A percentile compares a stretch with the other conserved stretches of the same genome.
Conservation (phyloP, 2,329 filamentous ascomycete genomes). For the Phaeomoniella chlamydospora region DNA sequence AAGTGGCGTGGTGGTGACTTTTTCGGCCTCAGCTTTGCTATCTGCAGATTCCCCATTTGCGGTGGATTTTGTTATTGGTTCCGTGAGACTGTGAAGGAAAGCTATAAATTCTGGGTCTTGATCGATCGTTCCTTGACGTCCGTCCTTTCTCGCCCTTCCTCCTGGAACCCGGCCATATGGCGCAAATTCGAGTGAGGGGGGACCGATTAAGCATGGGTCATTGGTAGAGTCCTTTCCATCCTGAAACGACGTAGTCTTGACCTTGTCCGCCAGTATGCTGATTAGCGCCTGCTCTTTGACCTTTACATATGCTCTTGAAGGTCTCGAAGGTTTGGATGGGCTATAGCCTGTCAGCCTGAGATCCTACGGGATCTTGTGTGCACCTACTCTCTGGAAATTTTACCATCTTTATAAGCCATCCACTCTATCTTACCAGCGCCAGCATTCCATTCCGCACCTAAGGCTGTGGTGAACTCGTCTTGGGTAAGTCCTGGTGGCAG, state of each 20-base stretch:
- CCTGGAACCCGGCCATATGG: conserved; percentile 72
- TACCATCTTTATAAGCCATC: conserved; percentile 58
- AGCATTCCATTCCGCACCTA: conserved; percentile 69
- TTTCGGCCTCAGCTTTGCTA: conserved; percentile 39
- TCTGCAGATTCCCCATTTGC: conserved; percentile 36
- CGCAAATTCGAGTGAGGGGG: conserved; percentile 67
- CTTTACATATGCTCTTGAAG: conserved; percentile 70
- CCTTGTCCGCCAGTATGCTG: conserved; percentile 50
- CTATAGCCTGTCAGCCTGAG: conserved; percentile 27
- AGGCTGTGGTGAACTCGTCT: conserved; percentile 54
- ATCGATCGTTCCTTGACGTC: conserved; percentile 85
- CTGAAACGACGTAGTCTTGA: conserved; percentile 57
- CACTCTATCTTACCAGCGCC: conserved; percentile 78
- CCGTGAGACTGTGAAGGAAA: conserved; percentile 77
- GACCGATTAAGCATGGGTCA: conserved; percentile 59
- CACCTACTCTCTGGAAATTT: conserved; percentile 69
- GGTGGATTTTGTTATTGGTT: conserved; percentile 45
- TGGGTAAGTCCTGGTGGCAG: conserved; percentile 76
- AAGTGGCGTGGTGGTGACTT: conserved; percentile 70
- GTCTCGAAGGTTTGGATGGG: conserved; percentile 70
- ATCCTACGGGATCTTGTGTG: conserved; percentile 1
- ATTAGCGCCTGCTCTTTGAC: conserved; percentile 59
- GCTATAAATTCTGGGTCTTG: conserved; percentile 92
- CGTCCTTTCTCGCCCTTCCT: conserved; percentile 61
- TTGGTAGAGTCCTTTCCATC: conserved; percentile 67